phyloP scores from a whole-genome alignment of 169 alveolate species.

The Plasmodium knowlesi region DNA sequence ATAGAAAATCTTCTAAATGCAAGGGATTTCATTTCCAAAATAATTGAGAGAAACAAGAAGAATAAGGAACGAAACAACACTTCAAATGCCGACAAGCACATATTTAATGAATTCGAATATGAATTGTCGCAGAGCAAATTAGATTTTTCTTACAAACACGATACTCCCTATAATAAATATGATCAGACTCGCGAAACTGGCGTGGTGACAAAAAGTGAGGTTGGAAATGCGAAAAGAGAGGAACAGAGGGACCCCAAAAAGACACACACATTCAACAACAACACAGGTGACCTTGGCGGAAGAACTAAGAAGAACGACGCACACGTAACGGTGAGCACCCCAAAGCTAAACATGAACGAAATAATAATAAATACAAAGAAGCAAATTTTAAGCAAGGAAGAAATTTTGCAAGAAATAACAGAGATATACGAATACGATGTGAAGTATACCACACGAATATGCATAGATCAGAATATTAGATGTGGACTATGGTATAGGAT shows the following conservation, averaged over 20 bases:
- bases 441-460: constrained; percentile 93
- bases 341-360: constrained; percentile 55
- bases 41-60: constrained; percentile 80
- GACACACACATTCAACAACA: not conserved
- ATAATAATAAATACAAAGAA: constrained; percentile 60
- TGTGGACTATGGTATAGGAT: constrained; percentile 97
- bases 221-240: not conserved
- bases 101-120: constrained; percentile 50
- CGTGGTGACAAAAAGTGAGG: not conserved
- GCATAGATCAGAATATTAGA: constrained; percentile 95
- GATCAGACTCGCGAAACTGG: constrained; percentile 13
- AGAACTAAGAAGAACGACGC: not conserved
- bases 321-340: constrained; percentile 1
- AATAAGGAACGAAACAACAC: constrained; percentile 23
- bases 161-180: constrained; percentile 29
- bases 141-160: constrained; percentile 51
- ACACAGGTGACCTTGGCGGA: not conserved
- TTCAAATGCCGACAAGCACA: constrained; percentile 41
- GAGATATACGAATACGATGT: constrained; percentile 97
- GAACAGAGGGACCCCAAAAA: not conserved
- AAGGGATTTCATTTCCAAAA: constrained; percentile 82
- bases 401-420: constrained; percentile 86
- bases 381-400: constrained; percentile 79
- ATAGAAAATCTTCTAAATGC: constrained; percentile 88
- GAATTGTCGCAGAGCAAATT: constrained; percentile 47